Evolutionary conservation across 441 rosid genomes (phyloP), one percentile per base, ranked within the genome.

Genomic region (Pelargonium australe): DNA sequence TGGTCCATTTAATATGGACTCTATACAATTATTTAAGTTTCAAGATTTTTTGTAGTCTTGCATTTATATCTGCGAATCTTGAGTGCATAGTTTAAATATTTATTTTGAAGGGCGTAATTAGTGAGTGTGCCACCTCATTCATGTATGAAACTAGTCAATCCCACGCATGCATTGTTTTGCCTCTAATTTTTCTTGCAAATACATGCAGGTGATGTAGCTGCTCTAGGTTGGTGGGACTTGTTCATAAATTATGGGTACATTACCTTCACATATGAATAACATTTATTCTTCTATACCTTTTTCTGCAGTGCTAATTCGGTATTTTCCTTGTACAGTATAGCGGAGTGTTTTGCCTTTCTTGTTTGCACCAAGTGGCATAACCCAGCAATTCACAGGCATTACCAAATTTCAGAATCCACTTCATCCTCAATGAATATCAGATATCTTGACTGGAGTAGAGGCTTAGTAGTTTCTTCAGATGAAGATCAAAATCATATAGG

Each of bases 211-310:
- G 89, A 84, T 62, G 85, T 87, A 64, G 82, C 83, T 37, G 86
- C 86, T 7, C 79, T 87, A 68, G 86, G 88, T 72, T 87, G 89
- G 92, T 87, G 92, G 92, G 92, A 85, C 77, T 80, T 87, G 57
- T 87, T 87, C 77, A 84, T 85, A 73, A 85, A 85, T 70, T 87
- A 80, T 11, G 88, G 92, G 88, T 85, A 84, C 6, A 5, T 19
- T 53, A 53, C 14, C 60, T 53, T 14, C 20, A 64, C 43, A n/a
- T 58, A 41, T 64, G 12, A 23, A 37, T 68, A 45, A 60, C 49
- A 17, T 49, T 65, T 40, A 34, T 66, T 62, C 64, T 20, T 51
- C 31, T 43, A 7, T 51, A 1, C 63, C 53, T 19, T 61, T 62
- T 12, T 53, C 16, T 4, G 2, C 40, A 40, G 67, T 23, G 72